Percentiles rank a stretch among this genome's conserved stretches.
Conservation (phyloP, 1,284 basidiomycete genomes). For the Naganishia albida region DNA sequence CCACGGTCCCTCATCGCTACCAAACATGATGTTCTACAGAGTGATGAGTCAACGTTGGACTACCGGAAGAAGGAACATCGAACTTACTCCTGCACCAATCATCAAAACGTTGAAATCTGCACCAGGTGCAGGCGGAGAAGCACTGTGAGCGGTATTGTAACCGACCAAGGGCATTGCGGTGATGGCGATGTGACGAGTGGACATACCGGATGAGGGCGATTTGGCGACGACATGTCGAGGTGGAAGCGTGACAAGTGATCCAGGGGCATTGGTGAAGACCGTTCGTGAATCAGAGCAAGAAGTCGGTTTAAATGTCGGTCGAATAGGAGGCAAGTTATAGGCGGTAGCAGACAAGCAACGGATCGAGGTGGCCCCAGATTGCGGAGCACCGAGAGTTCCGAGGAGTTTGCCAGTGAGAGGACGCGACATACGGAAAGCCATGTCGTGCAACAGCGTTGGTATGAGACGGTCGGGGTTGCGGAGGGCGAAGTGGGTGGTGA, state of each 20-base stretch:
- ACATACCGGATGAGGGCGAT: conserved; percentile 3
- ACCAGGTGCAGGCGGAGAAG: conserved; percentile 53
- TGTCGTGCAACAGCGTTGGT: conserved; percentile 8
- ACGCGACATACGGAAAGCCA: background rate
- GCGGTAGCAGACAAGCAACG: conserved; percentile 28
- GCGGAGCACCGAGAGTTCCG: background rate
- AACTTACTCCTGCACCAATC: conserved; percentile 72
- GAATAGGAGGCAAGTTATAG: conserved; percentile 16
- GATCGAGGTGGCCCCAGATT: background rate
- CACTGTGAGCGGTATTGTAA: conserved; percentile 39
- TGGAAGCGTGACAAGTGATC: conserved; percentile 34
- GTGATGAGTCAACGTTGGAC: background rate
- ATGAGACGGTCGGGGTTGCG: background rate
- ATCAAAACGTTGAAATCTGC: conserved; percentile 86
- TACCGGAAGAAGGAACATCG: conserved; percentile 10
- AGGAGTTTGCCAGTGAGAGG: background rate
- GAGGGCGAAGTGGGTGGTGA: background rate
- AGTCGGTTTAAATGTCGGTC: conserved; percentile 4
- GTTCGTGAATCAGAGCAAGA: conserved; percentile 4
- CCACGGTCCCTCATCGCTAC: conserved; percentile 64
- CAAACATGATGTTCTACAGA: conserved; percentile 80
- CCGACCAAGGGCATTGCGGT: conserved; percentile 41
- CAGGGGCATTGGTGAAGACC: conserved; percentile 6
- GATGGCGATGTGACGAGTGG: conserved; percentile 43
- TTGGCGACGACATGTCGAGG: conserved; percentile 35